Percentiles rank a stretch among this genome's conserved stretches.
Evolutionary conservation across 352 stramenopile species (phyloP).

Genomic region (Aphanomyces astaci): DNA sequence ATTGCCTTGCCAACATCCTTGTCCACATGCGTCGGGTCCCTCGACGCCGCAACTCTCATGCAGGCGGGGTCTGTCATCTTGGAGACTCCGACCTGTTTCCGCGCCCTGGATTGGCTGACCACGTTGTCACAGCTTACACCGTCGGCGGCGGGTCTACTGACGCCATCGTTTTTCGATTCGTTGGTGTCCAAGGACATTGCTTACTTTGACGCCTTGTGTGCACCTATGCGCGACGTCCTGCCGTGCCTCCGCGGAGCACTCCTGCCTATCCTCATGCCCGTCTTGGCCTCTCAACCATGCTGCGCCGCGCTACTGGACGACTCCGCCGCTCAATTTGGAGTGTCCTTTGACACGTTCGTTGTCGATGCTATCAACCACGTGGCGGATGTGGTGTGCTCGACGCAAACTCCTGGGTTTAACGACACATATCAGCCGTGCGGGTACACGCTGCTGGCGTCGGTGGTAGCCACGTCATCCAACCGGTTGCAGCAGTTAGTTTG

Average conservation of each 20-base stretch:
- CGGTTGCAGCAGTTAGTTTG: neutral
- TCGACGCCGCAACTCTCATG: neutral
- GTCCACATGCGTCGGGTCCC: neutral
- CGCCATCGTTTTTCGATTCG: neutral
- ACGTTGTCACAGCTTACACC: neutral
- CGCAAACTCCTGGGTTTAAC: neutral
- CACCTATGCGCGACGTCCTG: neutral
- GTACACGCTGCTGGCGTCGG: neutral
- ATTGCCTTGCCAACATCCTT: neutral
- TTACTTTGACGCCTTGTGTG: neutral
- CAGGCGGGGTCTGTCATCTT: neutral
- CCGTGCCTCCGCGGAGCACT: neutral
- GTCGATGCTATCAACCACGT: neutral
- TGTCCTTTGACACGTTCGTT: neutral
- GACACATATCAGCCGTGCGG: neutral
- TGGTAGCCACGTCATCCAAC: neutral
- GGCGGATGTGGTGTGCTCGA: neutral
- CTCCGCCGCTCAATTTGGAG: neutral
- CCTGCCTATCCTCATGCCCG: neutral
- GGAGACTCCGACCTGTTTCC: neutral
- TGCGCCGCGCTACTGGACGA: neutral
- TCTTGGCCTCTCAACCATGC: neutral
- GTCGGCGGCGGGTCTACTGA: neutral
- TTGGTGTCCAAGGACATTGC: neutral
- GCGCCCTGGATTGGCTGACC: neutral